phyloP scores from a whole-genome alignment of 2,329 filamentous ascomycete genomes.

The Fusarium scirpi region DNA sequence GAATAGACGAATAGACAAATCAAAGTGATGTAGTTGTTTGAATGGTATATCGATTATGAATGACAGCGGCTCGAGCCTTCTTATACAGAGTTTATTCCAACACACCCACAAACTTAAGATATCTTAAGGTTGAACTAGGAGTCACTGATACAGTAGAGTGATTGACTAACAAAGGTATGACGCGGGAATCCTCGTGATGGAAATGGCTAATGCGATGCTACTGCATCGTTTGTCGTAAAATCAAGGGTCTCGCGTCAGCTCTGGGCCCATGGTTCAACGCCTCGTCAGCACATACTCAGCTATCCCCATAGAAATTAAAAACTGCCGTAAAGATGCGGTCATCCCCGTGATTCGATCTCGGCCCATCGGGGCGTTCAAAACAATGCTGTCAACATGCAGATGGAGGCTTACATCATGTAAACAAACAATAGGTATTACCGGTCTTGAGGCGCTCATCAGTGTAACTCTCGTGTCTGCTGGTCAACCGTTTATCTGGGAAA shows the following conservation, averaged over 20 bases:
- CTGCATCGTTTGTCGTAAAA: slow-evolving; percentile 21
- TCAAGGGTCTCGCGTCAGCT: slow-evolving; percentile 23
- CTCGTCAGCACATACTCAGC: slow-evolving; percentile 14
- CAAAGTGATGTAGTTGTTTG: background rate
- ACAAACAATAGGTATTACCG: slow-evolving; percentile 32
- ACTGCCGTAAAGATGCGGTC: background rate
- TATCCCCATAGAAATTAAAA: background rate
- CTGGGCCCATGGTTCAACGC: background rate
- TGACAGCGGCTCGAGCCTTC: slow-evolving; percentile 19
- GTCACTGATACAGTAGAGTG: background rate
- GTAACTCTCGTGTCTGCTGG: slow-evolving; percentile 46
- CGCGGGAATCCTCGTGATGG: slow-evolving; percentile 32
- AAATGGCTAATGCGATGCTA: slow-evolving; percentile 26
- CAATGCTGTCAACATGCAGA: slow-evolving; percentile 10
- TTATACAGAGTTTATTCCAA: slow-evolving; percentile 21
- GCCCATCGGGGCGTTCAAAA: slow-evolving; percentile 23
- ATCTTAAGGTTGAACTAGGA: background rate
- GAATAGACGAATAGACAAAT: background rate
- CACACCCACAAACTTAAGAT: background rate
- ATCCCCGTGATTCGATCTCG: slow-evolving; percentile 33
- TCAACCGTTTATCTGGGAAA: slow-evolving; percentile 29
- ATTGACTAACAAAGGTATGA: slow-evolving; percentile 25
- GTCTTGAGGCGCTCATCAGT: slow-evolving; percentile 23
- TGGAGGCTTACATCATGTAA: slow-evolving; percentile 30
- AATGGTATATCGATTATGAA: slow-evolving; percentile 3